Evolutionary conservation across 208 protist species (phyloP).

Genomic region (Leishmania lainsoni): DNA sequence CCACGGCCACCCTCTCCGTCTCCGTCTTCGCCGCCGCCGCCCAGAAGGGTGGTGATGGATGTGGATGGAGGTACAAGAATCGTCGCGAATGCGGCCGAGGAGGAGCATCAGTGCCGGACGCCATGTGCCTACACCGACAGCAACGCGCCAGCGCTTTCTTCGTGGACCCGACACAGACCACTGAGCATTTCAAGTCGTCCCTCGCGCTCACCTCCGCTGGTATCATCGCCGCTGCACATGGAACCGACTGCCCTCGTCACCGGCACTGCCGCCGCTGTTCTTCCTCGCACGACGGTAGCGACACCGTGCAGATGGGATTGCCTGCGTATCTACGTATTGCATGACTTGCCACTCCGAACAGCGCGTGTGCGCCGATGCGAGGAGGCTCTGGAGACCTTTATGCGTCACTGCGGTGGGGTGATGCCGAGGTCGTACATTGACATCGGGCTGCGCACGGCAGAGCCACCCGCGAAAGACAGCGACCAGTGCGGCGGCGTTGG

Average conservation of each 20-base stretch:
- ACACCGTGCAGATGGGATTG: not conserved
- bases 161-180: conserved; percentile 24
- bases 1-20: conserved; percentile 14
- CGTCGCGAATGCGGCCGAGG: not conserved
- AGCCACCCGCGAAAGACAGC: not conserved
- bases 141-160: not conserved
- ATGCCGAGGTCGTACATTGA: not conserved
- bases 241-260: not conserved
- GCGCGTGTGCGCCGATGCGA: conserved; percentile 28
- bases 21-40: not conserved
- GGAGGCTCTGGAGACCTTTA: conserved; percentile 8
- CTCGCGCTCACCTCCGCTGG: conserved; percentile 16
- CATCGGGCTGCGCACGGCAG: not conserved
- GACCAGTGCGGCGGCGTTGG: not conserved
- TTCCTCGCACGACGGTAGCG: not conserved
- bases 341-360: conserved; percentile 40
- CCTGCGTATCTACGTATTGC: conserved; percentile 39
- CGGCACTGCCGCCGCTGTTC: not conserved
- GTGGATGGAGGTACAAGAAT: not conserved
- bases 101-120: not conserved
- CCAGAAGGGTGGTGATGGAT: not conserved
- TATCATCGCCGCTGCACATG: not conserved
- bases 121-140: not conserved
- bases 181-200: conserved; percentile 27
- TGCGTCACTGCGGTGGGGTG: not conserved